Percentiles rank a stretch among this genome's conserved stretches.
phyloP scores from a whole-genome alignment of 345 rosid species.

The Sapria himalayana region DNA sequence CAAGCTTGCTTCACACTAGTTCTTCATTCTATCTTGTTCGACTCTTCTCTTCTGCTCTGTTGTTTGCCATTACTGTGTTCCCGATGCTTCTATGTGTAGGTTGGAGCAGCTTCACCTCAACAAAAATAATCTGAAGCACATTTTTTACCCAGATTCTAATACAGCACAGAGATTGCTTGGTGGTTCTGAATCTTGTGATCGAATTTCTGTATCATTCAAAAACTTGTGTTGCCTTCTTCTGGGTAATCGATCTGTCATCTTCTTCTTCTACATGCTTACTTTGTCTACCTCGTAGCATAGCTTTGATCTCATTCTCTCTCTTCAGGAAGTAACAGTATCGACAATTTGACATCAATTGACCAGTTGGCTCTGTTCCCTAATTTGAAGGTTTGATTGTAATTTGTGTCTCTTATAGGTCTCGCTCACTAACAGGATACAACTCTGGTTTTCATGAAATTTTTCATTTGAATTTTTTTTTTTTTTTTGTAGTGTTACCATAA shows the following conservation, averaged over 20 bases:
- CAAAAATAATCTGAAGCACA: slow-evolving; percentile 43
- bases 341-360: slow-evolving; percentile 44
- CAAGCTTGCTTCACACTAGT: no score
- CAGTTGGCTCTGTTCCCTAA: slow-evolving; percentile 43
- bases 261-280: slow-evolving; percentile 1
- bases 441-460: no score
- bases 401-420: no score
- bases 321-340: slow-evolving; percentile 53
- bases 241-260: slow-evolving; percentile 21
- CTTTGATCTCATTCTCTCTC: slow-evolving; percentile 7
- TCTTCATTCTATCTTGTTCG: no score
- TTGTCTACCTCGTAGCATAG: neutral
- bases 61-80: no score
- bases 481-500: no score
- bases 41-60: no score
- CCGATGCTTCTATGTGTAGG: slow-evolving; percentile 19
- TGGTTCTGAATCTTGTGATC: slow-evolving; percentile 13
- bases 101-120: slow-evolving; percentile 76
- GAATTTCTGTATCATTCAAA: slow-evolving; percentile 33
- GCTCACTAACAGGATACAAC: no score
- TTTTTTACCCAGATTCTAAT: slow-evolving; percentile 27
- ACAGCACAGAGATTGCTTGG: slow-evolving; percentile 9
- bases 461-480: no score
- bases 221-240: slow-evolving; percentile 60
- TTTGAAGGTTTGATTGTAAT: slow-evolving; percentile 36